Percentiles rank a stretch among this genome's conserved stretches.
phyloP scores from a whole-genome alignment of 208 protist genomes.

The Naegleria gruberi region DNA sequence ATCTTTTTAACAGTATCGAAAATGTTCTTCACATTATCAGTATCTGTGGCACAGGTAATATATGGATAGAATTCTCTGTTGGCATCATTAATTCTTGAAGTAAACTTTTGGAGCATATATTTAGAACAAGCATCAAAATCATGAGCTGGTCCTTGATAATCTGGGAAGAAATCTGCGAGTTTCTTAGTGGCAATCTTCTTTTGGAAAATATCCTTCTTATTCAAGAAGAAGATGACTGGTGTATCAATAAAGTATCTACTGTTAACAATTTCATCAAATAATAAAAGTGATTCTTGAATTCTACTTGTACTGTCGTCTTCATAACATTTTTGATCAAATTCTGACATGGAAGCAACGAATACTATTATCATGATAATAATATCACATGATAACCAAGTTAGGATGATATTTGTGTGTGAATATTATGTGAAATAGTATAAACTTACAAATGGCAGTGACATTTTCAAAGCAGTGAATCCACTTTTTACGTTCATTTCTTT shows the following conservation, averaged over 20 bases:
- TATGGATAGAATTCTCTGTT: background rate
- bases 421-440: slow-evolving; percentile 1
- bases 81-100: background rate
- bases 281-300: slow-evolving; percentile 59
- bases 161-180: slow-evolving; percentile 54
- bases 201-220: slow-evolving; percentile 57
- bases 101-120: background rate
- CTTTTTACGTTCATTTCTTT: slow-evolving; percentile 37
- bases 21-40: slow-evolving; percentile 10
- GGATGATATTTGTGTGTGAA: too few species aligned
- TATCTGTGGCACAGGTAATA: slow-evolving; percentile 3
- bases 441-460: slow-evolving; percentile 26
- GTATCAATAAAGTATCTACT: slow-evolving; percentile 53
- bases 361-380: background rate
- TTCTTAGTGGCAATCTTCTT: slow-evolving; percentile 53
- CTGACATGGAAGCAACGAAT: slow-evolving; percentile 42
- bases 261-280: slow-evolving; percentile 69
- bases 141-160: slow-evolving; percentile 48
- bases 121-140: background rate
- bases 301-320: slow-evolving; percentile 61
- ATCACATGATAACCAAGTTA: too few species aligned
- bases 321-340: slow-evolving; percentile 57
- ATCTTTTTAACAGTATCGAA: background rate
- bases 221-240: slow-evolving; percentile 69
- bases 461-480: slow-evolving; percentile 36